Evolutionary conservation across 345 rosid species (phyloP).

Genomic region (Gossypium bickii): DNA sequence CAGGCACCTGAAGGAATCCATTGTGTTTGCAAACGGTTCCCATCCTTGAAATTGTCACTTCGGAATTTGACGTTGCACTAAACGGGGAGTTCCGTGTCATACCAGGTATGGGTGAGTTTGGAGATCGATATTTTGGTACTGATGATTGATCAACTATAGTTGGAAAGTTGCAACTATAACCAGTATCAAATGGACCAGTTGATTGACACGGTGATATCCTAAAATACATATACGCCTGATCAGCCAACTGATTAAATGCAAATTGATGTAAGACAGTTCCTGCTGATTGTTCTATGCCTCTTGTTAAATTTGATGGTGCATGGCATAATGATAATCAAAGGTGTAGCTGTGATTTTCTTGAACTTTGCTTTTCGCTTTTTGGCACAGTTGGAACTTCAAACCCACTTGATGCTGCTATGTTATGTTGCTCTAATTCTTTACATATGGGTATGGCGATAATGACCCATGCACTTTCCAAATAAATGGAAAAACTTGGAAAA

Average conservation of each 20-base stretch:
- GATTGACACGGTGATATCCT: not conserved
- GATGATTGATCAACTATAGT: conserved; percentile 51
- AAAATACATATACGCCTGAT: not conserved
- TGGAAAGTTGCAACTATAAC: not conserved
- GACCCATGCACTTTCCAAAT: no score
- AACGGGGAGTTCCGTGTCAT: conserved; percentile 88
- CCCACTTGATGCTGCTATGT: not conserved
- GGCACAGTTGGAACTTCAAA: not conserved
- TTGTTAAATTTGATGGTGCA: not conserved
- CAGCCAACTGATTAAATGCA: not conserved
- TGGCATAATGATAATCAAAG: not conserved
- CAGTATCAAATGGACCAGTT: not conserved
- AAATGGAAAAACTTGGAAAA: no score
- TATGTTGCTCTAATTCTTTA: not conserved
- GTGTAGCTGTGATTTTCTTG: not conserved
- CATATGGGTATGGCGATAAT: no score
- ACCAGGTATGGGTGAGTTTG: conserved; percentile 98
- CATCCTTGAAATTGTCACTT: conserved; percentile 82
- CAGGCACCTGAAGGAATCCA: conserved; percentile 99
- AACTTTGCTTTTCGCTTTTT: not conserved
- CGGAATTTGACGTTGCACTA: conserved; percentile 79
- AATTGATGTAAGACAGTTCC: not conserved
- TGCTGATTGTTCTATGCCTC: not conserved
- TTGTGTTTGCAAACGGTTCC: conserved; percentile 79
- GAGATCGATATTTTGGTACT: conserved; percentile 95